These are phyloP conservation scores for Leccinum pachyderme DNA, from an alignment of 1,284 basidiomycete species.

Conservation along the genomic window DNA sequence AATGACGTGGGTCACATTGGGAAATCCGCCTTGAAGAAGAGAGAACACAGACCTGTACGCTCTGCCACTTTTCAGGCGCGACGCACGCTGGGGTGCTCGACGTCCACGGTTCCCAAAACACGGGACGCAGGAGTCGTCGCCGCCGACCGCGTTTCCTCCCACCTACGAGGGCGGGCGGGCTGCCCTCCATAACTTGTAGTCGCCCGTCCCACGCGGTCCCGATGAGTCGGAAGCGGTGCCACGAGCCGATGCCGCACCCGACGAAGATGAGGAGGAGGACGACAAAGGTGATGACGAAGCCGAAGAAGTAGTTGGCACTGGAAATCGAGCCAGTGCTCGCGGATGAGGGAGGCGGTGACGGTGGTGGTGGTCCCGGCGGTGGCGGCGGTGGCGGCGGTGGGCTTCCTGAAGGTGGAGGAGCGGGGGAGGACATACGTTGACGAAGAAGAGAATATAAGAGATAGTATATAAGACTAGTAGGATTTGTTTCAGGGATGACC, in stretches of 20 bases:
- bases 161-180: background rate
- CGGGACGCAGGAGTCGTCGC: slow-evolving; percentile 15
- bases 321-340: background rate
- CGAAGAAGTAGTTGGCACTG: slow-evolving; percentile 54
- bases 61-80: slow-evolving; percentile 10
- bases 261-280: slow-evolving; percentile 57
- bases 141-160: slow-evolving; percentile 19
- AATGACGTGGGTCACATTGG: background rate
- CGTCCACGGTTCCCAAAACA: slow-evolving; percentile 24
- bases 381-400: background rate
- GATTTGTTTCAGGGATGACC: slow-evolving; percentile 21
- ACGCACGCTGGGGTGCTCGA: background rate
- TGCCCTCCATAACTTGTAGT: slow-evolving; percentile 17
- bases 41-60: slow-evolving; percentile 24
- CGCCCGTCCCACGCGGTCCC: slow-evolving; percentile 23
- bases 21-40: too few species aligned
- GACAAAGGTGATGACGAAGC: slow-evolving; percentile 62
- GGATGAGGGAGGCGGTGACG: background rate
- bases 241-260: slow-evolving; percentile 52
- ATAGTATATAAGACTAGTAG: background rate
- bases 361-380: background rate
- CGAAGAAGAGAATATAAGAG: background rate
- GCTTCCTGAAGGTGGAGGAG: background rate
- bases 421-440: background rate
- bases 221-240: slow-evolving; percentile 37